Percentiles rank a stretch among this genome's conserved stretches.
Evolutionary conservation across 2,329 filamentous ascomycete genomes (phyloP).

Genomic region (Akanthomyces muscarius): DNA sequence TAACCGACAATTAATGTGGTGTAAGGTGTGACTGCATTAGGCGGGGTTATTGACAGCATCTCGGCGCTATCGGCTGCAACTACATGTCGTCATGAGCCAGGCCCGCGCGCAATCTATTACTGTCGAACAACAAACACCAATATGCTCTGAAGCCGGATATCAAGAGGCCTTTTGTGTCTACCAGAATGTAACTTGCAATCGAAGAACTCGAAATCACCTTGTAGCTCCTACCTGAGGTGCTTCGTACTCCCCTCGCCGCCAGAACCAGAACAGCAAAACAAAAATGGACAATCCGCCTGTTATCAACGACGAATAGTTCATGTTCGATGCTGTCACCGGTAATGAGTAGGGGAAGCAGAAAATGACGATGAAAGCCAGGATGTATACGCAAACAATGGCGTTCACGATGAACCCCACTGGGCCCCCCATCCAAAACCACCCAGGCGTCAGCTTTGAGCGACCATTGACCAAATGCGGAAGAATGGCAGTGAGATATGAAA

Average conservation of each 20-base stretch:
- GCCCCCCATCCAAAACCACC: conserved; percentile 48
- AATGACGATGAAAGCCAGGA: conserved; percentile 57
- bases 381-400: conserved; percentile 51
- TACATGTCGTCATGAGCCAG: neutral
- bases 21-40: neutral
- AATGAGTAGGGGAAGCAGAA: conserved; percentile 55
- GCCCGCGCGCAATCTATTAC: neutral
- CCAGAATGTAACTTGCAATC: neutral
- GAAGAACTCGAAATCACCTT: too few relatives aligned
- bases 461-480: conserved; percentile 46
- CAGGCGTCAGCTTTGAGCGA: conserved; percentile 2
- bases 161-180: neutral
- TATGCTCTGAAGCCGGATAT: too few relatives aligned
- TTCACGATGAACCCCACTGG: conserved; percentile 48
- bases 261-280: conserved; percentile 36
- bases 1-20: neutral
- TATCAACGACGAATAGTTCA: conserved; percentile 49
- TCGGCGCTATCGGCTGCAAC: neutral
- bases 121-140: too few relatives aligned
- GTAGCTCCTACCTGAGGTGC: neutral
- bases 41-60: neutral
- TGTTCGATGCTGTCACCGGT: conserved; percentile 42
- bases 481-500: conserved; percentile 59
- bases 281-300: conserved; percentile 34
- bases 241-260: neutral